Conservation (phyloP, 108 stramenopile genomes). For the Skeletonema potamos region DNA sequence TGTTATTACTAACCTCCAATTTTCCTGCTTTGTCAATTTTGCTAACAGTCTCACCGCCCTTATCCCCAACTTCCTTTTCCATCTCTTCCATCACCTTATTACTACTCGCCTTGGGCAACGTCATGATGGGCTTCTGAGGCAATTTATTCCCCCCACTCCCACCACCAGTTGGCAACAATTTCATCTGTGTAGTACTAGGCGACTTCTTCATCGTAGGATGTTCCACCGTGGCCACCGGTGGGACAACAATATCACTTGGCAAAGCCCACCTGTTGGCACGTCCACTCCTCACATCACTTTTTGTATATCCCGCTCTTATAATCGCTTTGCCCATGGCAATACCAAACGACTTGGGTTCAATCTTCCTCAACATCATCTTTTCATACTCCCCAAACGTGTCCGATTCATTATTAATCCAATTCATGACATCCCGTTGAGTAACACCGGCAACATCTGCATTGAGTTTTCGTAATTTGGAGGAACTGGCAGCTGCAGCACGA, state of each 20-base stretch:
- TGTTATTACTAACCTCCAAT: neutral
- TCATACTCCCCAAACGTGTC: constrained; percentile 20
- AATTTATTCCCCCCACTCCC: neutral
- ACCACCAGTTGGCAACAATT: neutral
- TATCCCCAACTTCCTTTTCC: neutral
- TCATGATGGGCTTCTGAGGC: neutral
- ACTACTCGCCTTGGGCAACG: neutral
- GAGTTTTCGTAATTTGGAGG: neutral
- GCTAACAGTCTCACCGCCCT: neutral
- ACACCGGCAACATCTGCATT: neutral
- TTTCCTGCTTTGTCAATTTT: too few species aligned
- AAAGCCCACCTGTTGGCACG: constrained; percentile 14
- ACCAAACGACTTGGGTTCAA: constrained; percentile 20
- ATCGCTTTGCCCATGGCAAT: constrained; percentile 28
- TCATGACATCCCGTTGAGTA: constrained; percentile 11
- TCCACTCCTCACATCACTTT: constrained; percentile 11
- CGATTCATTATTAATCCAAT: constrained; percentile 8
- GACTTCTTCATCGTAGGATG: neutral
- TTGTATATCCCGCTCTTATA: constrained; percentile 16
- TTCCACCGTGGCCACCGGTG: neutral
- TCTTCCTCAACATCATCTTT: constrained; percentile 10
- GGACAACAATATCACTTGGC: neutral
- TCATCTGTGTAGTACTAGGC: neutral
- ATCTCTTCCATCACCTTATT: neutral
- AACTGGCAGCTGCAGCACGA: constrained; percentile 13